These are phyloP conservation scores for Hondaea fermentalgiana DNA, from an alignment of 108 stramenopile genomes.

Conservation along the genomic window DNA sequence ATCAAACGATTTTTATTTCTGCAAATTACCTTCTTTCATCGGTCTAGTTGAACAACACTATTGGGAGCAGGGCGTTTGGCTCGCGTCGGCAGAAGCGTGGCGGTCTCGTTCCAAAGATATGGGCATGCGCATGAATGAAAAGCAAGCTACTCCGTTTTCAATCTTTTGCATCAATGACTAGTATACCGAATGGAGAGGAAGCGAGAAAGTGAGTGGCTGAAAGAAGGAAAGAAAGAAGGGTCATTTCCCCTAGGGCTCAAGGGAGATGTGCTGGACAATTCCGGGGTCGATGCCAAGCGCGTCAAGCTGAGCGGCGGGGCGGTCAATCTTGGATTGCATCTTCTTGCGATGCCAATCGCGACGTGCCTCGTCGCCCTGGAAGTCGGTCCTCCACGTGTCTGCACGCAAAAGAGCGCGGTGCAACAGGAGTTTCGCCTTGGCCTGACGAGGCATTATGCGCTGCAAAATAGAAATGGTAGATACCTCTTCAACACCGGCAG, in stretches of 20 bases:
- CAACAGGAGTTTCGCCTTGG: neutral
- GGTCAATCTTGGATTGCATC: constrained; percentile 34
- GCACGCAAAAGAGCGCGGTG: neutral
- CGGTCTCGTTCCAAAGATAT: too few relatives aligned
- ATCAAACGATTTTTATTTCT: too few relatives aligned
- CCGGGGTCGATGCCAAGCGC: constrained; percentile 25
- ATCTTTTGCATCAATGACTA: too few relatives aligned
- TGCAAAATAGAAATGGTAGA: constrained; percentile 28
- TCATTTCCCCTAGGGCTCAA: neutral
- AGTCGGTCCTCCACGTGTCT: constrained; percentile 22
- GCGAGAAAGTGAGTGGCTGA: too few relatives aligned
- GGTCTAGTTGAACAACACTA: too few relatives aligned
- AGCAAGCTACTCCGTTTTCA: too few relatives aligned
- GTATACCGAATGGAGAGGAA: too few relatives aligned
- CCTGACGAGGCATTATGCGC: constrained; percentile 22
- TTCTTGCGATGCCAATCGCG: constrained; percentile 30
- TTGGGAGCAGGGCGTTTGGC: too few relatives aligned
- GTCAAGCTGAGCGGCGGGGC: constrained; percentile 30
- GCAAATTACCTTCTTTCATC: too few relatives aligned
- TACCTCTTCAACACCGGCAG: constrained; percentile 36
- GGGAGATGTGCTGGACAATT: constrained; percentile 12
- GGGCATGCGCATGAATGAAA: too few relatives aligned
- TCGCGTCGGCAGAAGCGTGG: too few relatives aligned
- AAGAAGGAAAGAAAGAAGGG: too few relatives aligned
- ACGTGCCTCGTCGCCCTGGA: constrained; percentile 27